Evolutionary conservation across 495 filamentous ascomycete genomes (phyloP), one percentile per base, ranked within the genome.

Genomic region (Trichoderma virens): DNA sequence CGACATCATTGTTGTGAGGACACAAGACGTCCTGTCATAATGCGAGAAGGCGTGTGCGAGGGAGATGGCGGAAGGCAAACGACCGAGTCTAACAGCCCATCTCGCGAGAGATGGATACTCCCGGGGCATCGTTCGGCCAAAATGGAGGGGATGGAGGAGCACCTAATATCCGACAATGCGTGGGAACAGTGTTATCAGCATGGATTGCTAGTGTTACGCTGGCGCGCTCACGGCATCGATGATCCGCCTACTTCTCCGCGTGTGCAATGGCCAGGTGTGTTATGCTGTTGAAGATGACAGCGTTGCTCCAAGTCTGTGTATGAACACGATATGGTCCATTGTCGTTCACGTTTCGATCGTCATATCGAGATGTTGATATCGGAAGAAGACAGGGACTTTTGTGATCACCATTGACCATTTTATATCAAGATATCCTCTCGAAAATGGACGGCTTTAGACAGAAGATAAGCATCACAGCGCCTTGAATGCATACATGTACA

Each of bases 21-120:
- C 27, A 56, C 51, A 30, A 56, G 25, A 30, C 51, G 27, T 6
- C 51, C 27, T 56, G 51, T 56, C 51, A 56, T 56, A 28, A 56
- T 56, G 51, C 51, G 51, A 30, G 25, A 30, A 56, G 51, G 51
- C 51, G 51, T 56, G 51, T 56, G 51, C 51, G 51, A 56, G 51
- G 51, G 14, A 11, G 9, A 14, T 56, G 51, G 51, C 51, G 51
- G 51, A 43, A 56, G 51, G 51, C 20, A 31, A 56, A 31, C 51
- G 25, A 56, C 11, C 51, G 51, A 56, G 51, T 56, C 25, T 13
- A 56, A 28, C 23, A 13, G 25, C 5, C 30, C 34, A 56, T 30
- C 51, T 56, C 25, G 25, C 51, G 23, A 56, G 25, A 31, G 20
- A 13, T 13, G 34, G 34, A 7, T 35, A n/a, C n/a, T 51, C 20